Evolutionary conservation across 108 stramenopile genomes (phyloP).

Genomic region (Cyclostephanos tholiformis): DNA sequence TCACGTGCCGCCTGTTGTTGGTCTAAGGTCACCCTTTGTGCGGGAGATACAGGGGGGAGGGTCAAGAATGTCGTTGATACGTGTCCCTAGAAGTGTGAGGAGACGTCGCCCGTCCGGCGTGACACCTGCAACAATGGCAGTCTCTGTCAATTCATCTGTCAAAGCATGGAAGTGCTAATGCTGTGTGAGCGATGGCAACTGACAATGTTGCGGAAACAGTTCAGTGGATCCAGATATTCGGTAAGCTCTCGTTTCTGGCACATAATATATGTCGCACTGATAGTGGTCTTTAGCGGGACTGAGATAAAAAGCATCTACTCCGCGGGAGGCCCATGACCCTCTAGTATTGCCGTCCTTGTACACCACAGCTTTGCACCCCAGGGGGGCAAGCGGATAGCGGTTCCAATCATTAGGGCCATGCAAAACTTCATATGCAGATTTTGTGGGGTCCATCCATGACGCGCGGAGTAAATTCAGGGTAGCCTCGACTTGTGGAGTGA

Average conservation of each 20-base stretch:
- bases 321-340: slow-evolving; percentile 14
- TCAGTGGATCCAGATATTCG: slow-evolving; percentile 1
- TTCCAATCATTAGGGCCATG: slow-evolving; percentile 15
- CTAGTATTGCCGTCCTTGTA: neutral
- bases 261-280: slow-evolving; percentile 14
- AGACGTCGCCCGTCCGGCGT: too few relatives aligned
- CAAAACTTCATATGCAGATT: slow-evolving; percentile 14
- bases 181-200: neutral
- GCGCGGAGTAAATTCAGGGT: neutral
- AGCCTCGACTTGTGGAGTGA: neutral
- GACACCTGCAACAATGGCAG: too few relatives aligned
- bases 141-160: neutral
- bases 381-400: slow-evolving; percentile 11
- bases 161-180: neutral
- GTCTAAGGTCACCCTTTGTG: too few relatives aligned
- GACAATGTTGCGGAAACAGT: slow-evolving; percentile 5
- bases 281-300: slow-evolving; percentile 39
- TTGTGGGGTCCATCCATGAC: neutral
- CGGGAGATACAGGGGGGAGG: too few relatives aligned
- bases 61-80: neutral
- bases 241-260: slow-evolving; percentile 4
- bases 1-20: too few relatives aligned
- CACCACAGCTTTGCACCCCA: slow-evolving; percentile 7
- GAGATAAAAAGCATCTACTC: slow-evolving; percentile 39
- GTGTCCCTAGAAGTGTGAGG: too few relatives aligned